Evolutionary conservation across 164 flowering plant genomes (phyloP).

Genomic region (Amborella trichopoda): DNA sequence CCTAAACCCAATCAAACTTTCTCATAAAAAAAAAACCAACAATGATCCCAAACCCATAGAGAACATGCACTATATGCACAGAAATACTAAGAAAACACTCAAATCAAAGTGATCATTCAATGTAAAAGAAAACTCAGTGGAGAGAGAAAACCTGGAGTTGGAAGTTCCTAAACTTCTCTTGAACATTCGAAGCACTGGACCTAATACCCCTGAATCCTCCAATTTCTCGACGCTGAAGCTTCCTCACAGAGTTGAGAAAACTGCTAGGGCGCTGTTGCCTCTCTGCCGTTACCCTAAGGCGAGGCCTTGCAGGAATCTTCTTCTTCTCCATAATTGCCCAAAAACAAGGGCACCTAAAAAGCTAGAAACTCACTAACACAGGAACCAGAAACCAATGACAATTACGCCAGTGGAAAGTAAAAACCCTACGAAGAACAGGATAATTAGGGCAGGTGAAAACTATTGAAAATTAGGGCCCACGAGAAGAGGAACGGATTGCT

Average conservation of each 20-base stretch:
- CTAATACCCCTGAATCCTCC: slow-evolving; percentile 1
- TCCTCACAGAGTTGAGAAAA: slow-evolving; percentile 8
- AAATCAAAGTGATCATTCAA: not conserved
- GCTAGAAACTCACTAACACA: no score
- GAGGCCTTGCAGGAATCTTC: slow-evolving; percentile 2
- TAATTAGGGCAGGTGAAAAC: no score
- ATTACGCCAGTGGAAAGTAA: no score
- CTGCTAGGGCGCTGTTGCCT: not conserved
- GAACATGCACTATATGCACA: not conserved
- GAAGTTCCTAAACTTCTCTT: slow-evolving; percentile 10
- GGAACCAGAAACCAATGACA: no score
- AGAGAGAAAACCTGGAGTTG: slow-evolving; percentile 9
- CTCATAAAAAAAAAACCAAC: not conserved
- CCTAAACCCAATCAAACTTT: not conserved
- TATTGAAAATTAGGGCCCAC: no score
- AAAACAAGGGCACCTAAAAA: no score
- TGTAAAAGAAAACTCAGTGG: no score
- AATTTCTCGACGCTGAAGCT: slow-evolving; percentile 5
- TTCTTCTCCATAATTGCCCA: slow-evolving; percentile 4
- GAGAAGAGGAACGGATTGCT: no score
- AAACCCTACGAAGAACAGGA: no score
- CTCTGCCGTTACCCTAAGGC: slow-evolving; percentile 7
- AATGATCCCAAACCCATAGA: not conserved
- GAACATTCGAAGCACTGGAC: slow-evolving; percentile 1
- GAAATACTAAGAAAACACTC: not conserved